Evolutionary conservation across 768 basidiomycete genomes (phyloP).

Genomic region (Mycena filopes): DNA sequence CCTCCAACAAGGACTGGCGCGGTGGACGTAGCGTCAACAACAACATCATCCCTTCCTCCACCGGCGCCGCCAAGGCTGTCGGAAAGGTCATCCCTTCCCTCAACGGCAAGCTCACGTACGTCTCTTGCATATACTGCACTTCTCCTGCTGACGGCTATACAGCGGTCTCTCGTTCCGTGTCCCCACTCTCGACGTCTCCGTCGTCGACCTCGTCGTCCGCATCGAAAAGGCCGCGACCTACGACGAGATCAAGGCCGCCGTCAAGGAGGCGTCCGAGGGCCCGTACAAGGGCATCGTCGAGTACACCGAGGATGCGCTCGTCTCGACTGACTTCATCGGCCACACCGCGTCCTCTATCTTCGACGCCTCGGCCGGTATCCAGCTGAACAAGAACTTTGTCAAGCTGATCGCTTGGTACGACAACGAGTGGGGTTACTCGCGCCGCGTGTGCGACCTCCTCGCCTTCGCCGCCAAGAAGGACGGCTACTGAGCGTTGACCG

Average conservation of each 20-base stretch:
- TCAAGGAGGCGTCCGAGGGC: conserved; percentile 83
- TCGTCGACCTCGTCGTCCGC: conserved; percentile 96
- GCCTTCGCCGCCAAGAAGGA: conserved; percentile 84
- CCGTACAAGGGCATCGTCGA: conserved; percentile 79
- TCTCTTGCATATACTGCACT: conserved; percentile 20
- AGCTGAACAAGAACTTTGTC: conserved; percentile 92
- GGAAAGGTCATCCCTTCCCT: conserved; percentile 97
- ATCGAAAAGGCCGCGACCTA: conserved; percentile 87
- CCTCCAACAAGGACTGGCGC: conserved; percentile 96
- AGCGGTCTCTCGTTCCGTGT: conserved; percentile 98
- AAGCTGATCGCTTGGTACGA: conserved; percentile 98
- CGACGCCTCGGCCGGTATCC: conserved; percentile 93
- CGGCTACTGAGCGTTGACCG: conserved; percentile 28
- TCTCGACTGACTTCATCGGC: conserved; percentile 94
- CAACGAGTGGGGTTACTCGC: conserved; percentile 96
- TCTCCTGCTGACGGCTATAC: conserved; percentile 12
- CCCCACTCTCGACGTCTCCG: conserved; percentile 95
- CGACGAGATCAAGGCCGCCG: conserved; percentile 87
- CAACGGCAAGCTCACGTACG: conserved; percentile 97
- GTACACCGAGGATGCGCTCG: conserved; percentile 94
- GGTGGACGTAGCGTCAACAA: conserved; percentile 95
- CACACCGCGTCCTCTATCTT: conserved; percentile 87
- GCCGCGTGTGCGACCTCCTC: conserved; percentile 91
- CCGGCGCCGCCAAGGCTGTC: conserved; percentile 98
- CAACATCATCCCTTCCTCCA: conserved; percentile 99